A percentile compares a stretch with the other conserved stretches of the same genome.
These are phyloP conservation scores for Neurospora tetrasperma DNA, from an alignment of 495 filamentous ascomycete species.

Conservation along the genomic window DNA sequence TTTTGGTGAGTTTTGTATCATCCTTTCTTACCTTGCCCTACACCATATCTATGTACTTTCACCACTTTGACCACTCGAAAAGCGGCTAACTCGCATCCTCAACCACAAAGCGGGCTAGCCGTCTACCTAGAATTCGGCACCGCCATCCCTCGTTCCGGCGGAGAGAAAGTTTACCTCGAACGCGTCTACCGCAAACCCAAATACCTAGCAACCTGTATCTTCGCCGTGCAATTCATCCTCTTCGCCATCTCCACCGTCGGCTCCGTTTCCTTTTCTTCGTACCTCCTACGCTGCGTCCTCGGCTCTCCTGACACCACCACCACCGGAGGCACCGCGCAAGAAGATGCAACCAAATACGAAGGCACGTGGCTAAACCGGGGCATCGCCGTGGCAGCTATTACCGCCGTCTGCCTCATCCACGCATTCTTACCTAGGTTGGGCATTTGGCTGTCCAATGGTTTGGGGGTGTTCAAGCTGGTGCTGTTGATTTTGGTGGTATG, in stretches of 20 bases:
- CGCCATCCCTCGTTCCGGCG: neutral
- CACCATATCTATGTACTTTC: too few relatives aligned
- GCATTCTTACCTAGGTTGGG: constrained; percentile 49
- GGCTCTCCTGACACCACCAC: neutral
- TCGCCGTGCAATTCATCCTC: constrained; percentile 30
- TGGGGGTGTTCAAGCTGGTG: constrained; percentile 54
- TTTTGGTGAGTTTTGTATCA: constrained; percentile 14
- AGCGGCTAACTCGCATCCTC: neutral
- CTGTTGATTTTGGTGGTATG: constrained; percentile 51
- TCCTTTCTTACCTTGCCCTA: neutral
- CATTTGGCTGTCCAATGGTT: constrained; percentile 48
- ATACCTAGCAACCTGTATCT: constrained; percentile 27
- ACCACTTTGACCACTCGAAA: neutral
- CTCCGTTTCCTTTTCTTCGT: constrained; percentile 23
- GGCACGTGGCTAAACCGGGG: constrained; percentile 23
- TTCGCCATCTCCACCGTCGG: constrained; percentile 28
- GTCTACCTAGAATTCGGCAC: constrained; percentile 29
- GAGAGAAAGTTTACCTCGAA: constrained; percentile 15
- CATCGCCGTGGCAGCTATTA: constrained; percentile 31
- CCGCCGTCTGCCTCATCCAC: constrained; percentile 50
- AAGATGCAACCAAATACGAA: constrained; percentile 1
- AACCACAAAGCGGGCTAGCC: neutral
- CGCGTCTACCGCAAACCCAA: constrained; percentile 23
- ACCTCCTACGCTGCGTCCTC: constrained; percentile 15
- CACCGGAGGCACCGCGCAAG: neutral